These are phyloP conservation scores for Colletotrichum brevisporum DNA, from an alignment of 2,329 filamentous ascomycete species.

Conservation along the genomic window DNA sequence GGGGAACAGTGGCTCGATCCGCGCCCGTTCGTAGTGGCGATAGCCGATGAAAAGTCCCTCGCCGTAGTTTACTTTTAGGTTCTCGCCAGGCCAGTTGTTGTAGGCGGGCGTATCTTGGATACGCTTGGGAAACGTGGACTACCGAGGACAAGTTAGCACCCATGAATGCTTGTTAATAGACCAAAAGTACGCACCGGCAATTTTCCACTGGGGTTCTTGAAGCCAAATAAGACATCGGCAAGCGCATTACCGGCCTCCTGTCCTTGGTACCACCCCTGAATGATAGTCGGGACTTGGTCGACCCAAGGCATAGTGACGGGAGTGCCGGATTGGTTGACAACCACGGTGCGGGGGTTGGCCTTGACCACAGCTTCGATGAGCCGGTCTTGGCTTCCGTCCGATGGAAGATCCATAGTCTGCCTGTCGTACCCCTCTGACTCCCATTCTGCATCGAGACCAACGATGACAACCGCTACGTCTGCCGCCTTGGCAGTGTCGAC, in stretches of 20 bases:
- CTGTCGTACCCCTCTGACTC: conserved; percentile 82
- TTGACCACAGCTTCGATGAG: conserved; percentile 73
- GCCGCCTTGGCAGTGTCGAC: conserved; percentile 72
- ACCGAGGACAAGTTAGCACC: neutral
- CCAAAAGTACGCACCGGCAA: conserved; percentile 64
- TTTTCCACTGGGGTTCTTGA: conserved; percentile 76
- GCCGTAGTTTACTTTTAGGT: conserved; percentile 76
- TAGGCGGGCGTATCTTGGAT: conserved; percentile 78
- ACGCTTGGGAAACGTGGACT: conserved; percentile 75
- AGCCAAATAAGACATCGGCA: conserved; percentile 76
- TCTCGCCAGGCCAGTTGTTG: conserved; percentile 81
- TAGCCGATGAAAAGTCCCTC: conserved; percentile 83
- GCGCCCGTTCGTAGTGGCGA: conserved; percentile 76
- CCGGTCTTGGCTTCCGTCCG: conserved; percentile 70
- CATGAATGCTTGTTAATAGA: neutral
- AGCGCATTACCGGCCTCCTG: conserved; percentile 80
- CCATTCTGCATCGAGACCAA: conserved; percentile 81
- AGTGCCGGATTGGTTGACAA: conserved; percentile 79
- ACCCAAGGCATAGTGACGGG: conserved; percentile 81
- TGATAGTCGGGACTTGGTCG: conserved; percentile 72
- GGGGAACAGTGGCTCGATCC: conserved; percentile 74
- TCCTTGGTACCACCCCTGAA: conserved; percentile 83
- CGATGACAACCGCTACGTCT: conserved; percentile 77
- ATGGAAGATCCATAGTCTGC: conserved; percentile 80
- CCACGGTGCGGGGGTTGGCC: conserved; percentile 75